Conservation (phyloP, 495 filamentous ascomycete genomes). For the Podospora sp. region DNA sequence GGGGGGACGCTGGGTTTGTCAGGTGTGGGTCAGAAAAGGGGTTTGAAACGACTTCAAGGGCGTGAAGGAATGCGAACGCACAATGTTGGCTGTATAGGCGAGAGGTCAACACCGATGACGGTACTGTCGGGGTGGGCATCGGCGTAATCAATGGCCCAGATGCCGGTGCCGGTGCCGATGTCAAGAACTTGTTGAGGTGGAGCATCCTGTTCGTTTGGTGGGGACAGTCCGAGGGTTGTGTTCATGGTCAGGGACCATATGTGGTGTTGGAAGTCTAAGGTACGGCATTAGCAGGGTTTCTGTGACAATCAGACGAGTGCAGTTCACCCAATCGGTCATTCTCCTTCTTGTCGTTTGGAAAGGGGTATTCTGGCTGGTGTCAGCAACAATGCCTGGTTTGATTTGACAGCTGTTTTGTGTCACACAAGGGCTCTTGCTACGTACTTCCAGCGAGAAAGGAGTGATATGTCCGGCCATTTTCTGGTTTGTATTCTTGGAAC, state of each 20-base stretch:
- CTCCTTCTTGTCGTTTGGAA: not conserved
- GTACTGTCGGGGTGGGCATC: not conserved
- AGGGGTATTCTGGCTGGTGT: not conserved
- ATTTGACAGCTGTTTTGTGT: not conserved
- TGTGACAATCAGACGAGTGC: too few relatives aligned
- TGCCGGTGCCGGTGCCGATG: not conserved
- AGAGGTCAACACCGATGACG: not conserved
- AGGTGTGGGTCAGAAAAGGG: not conserved
- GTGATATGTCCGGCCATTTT: not conserved
- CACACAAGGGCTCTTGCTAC: not conserved
- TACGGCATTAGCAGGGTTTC: not conserved
- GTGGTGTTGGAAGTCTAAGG: not conserved
- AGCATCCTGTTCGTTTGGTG: not conserved
- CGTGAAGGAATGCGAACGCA: not conserved
- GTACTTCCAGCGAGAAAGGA: not conserved
- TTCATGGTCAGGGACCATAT: not conserved
- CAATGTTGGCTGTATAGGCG: not conserved
- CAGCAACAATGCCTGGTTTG: not conserved
- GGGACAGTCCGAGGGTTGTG: not conserved
- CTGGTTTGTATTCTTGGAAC: not conserved
- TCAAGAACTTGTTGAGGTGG: not conserved
- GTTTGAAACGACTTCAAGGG: not conserved
- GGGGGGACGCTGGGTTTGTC: not conserved
- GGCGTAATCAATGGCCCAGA: not conserved
- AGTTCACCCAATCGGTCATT: not conserved